phyloP scores from a whole-genome alignment of 208 protist species.

The Porcisia hertigi region DNA sequence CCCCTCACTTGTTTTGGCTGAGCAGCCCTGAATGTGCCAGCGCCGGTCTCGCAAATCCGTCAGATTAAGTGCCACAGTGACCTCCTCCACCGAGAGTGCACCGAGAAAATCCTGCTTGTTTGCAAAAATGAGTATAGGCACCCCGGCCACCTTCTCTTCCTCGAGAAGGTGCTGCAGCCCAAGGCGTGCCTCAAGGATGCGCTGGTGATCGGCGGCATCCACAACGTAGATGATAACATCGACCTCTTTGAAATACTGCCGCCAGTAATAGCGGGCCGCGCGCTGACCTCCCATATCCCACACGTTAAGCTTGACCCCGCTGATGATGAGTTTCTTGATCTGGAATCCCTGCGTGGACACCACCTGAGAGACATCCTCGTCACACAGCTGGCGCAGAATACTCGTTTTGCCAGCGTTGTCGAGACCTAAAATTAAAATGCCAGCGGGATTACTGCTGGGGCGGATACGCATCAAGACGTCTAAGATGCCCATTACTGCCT shows the following conservation, averaged over 20 bases:
- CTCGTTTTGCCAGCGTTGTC: slow-evolving; percentile 98
- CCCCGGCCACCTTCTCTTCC: slow-evolving; percentile 93
- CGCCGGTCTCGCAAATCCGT: slow-evolving; percentile 74
- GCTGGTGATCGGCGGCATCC: slow-evolving; percentile 86
- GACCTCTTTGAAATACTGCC: slow-evolving; percentile 96
- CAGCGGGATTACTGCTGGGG: slow-evolving; percentile 75
- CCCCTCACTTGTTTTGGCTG: slow-evolving; percentile 92
- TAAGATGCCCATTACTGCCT: slow-evolving; percentile 87
- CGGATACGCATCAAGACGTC: slow-evolving; percentile 85
- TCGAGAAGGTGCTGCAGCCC: slow-evolving; percentile 92
- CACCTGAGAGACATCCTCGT: slow-evolving; percentile 93
- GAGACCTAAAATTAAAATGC: slow-evolving; percentile 95
- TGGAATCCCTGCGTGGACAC: slow-evolving; percentile 98
- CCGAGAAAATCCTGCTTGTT: slow-evolving; percentile 98
- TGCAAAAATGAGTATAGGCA: slow-evolving; percentile 95
- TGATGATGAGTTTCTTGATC: slow-evolving; percentile 93
- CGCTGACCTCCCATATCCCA: slow-evolving; percentile 97
- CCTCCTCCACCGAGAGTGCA: slow-evolving; percentile 72
- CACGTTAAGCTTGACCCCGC: slow-evolving; percentile 95
- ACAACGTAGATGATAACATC: slow-evolving; percentile 95
- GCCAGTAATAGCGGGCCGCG: slow-evolving; percentile 95
- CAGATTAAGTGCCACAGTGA: slow-evolving; percentile 75
- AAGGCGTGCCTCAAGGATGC: slow-evolving; percentile 89
- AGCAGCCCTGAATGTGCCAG: slow-evolving; percentile 96
- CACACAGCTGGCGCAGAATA: slow-evolving; percentile 91